A percentile compares a stretch with the other conserved stretches of the same genome.
Evolutionary conservation across 345 rosid species (phyloP).

Genomic region (Boechera stricta): DNA sequence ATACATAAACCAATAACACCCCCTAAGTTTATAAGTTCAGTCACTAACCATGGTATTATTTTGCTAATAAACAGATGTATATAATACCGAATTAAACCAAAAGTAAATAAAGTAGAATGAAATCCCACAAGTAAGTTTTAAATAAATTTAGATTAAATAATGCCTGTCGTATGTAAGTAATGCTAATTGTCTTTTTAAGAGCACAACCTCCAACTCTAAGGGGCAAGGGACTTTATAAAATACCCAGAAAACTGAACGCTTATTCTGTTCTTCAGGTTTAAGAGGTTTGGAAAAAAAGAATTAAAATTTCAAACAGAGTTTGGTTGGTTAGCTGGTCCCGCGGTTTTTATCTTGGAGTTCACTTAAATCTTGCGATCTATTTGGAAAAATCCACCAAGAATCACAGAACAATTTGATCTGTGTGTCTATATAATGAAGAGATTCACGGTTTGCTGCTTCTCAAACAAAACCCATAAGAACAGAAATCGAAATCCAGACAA

Average conservation of each 20-base stretch:
- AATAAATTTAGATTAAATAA: too few species aligned
- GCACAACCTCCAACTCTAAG: conserved; percentile 6
- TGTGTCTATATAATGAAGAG: conserved; percentile 43
- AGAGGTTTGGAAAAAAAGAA: conserved; percentile 10
- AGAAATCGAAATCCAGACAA: conserved; percentile 28
- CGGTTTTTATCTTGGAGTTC: conserved; percentile 44
- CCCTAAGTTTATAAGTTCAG: too few species aligned
- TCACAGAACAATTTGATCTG: not conserved
- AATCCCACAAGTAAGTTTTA: too few species aligned
- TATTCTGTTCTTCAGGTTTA: conserved; percentile 25
- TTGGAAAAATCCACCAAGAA: conserved; percentile 28
- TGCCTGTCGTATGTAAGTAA: too few species aligned
- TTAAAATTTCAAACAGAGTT: conserved; percentile 25
- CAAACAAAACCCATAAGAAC: conserved; percentile 25
- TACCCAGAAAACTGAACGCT: not conserved
- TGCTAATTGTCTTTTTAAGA: not conserved
- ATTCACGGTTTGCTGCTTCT: conserved; percentile 39
- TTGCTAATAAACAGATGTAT: too few species aligned
- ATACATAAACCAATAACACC: too few species aligned
- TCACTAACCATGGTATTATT: too few species aligned
- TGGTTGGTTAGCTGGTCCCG: conserved; percentile 47
- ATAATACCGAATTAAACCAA: too few species aligned
- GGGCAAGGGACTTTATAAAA: not conserved
- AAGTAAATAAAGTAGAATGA: too few species aligned
- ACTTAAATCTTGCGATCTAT: conserved; percentile 39